phyloP scores from a whole-genome alignment of 2,329 filamentous ascomycete genomes.

The Apiospora koreana region DNA sequence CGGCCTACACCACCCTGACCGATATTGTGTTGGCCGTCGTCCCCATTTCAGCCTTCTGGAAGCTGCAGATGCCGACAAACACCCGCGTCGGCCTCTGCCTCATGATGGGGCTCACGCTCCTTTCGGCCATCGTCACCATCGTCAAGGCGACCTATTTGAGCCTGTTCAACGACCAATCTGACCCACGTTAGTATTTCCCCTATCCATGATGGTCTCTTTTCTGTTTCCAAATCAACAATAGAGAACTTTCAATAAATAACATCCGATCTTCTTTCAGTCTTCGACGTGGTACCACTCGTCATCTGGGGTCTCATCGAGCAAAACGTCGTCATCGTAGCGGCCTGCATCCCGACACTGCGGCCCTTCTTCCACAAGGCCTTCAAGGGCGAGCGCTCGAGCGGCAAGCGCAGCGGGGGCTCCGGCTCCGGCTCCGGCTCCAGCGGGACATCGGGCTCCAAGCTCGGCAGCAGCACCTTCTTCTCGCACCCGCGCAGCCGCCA shows the following conservation, averaged over 20 bases:
- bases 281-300: constrained; percentile 17
- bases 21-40: constrained; percentile 29
- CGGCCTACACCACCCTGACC: constrained; percentile 28
- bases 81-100: constrained; percentile 27
- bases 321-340: constrained; percentile 31
- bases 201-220: too few relatives aligned
- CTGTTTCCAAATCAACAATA: too few relatives aligned
- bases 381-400: neutral
- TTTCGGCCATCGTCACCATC: constrained; percentile 29
- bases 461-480: neutral
- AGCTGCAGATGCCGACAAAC: constrained; percentile 26
- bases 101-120: constrained; percentile 30
- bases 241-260: too few relatives aligned
- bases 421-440: neutral
- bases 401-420: neutral
- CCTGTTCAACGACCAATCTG: constrained; percentile 23
- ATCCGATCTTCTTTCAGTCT: neutral
- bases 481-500: neutral
- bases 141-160: constrained; percentile 29
- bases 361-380: constrained; percentile 22
- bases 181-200: constrained; percentile 25
- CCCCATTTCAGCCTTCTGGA: constrained; percentile 28
- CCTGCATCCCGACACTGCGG: constrained; percentile 29
- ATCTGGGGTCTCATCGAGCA: constrained; percentile 25
- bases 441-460: neutral